Base-by-base conservation (phyloP, 192 early-diverging fungal species). In the Helicostylum pulchrum region DNA sequence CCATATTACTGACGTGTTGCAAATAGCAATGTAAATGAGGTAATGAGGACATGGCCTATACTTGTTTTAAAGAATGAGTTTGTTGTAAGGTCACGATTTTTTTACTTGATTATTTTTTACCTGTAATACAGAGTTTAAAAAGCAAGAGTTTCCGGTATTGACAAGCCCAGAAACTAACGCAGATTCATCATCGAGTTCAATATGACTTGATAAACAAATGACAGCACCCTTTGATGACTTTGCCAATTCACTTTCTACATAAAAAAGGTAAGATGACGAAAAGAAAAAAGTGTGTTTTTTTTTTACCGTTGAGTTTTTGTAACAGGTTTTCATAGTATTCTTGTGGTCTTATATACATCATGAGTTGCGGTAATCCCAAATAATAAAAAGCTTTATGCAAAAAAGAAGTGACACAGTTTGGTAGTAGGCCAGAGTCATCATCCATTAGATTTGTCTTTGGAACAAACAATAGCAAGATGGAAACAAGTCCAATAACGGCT, bases 121-220 rank as follows among this genome's bases (percentile, higher is more conserved):
- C 83, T 97, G 94, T 30, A 97, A 60, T 6, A 93, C 90, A 15
- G 90, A 90, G 78, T 97, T 97, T 73, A 97, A 83, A 66, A 94
- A 97, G 74, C 94, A 97, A 51, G 92, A 90, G 71, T 97, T 97
- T 50, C 94, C 94, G 20, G 87, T 85, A 55, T 97, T 97, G 58
- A 90, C 81, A 48, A 96, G 79, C 2, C 94, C 94, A 64, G 82
- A 79, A 20, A 90, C 78, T 48, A 64, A 39, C 10, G 61, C 20
- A 23, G 36, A 23, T 21, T 36, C 26, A 39, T 51, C 30, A 10
- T 53, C 26, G 1, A 15, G 43, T 26, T 61, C 32, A 20, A 43
- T 31, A 17, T 21, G 14, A 31, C 46, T 42, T 34, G 11, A 23
- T 15, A 60, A 59, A 50, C 56, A 62, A 19, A 72, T 17, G 31